Conservation (phyloP, 2,329 filamentous ascomycete species). For the Ustulina deusta region DNA sequence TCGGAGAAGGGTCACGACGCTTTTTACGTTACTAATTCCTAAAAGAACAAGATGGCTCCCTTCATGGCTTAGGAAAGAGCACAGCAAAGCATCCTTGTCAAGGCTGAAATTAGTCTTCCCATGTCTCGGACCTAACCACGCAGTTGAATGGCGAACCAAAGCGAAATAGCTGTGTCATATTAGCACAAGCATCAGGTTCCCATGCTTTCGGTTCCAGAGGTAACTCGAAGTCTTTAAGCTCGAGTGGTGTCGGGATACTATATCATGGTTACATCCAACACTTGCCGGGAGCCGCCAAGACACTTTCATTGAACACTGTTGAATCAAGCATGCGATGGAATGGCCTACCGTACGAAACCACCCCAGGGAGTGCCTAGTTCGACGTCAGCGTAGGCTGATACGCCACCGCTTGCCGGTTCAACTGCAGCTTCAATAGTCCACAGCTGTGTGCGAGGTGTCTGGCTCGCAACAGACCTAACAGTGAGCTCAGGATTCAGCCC, state of each 20-base stretch:
- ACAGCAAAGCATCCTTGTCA: conserved; percentile 82
- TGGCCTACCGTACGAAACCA: conserved; percentile 62
- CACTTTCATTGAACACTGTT: background rate
- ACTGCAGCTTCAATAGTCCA: conserved; percentile 75
- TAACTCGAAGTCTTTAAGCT: background rate
- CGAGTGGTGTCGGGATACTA: background rate
- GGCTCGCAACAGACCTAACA: conserved; percentile 68
- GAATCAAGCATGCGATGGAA: conserved; percentile 17
- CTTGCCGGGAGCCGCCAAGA: conserved; percentile 6
- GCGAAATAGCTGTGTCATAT: conserved; percentile 76
- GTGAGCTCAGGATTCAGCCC: conserved; percentile 68
- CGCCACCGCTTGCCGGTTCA: conserved; percentile 65
- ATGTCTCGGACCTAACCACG: conserved; percentile 92
- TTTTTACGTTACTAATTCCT: conserved; percentile 78
- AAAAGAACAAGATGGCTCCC: conserved; percentile 83
- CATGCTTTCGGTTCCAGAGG: background rate
- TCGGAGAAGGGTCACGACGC: conserved; percentile 77
- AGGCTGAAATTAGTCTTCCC: conserved; percentile 74
- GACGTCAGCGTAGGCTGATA: conserved; percentile 68
- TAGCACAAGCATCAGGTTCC: conserved; percentile 35
- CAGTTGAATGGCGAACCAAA: conserved; percentile 80
- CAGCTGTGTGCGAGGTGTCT: conserved; percentile 75
- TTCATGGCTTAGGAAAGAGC: conserved; percentile 78
- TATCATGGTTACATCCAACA: conserved; percentile 16
- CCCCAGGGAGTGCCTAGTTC: conserved; percentile 73